phyloP scores from a whole-genome alignment of 2,329 filamentous ascomycete genomes.

The Ophiostoma angusticollis region DNA sequence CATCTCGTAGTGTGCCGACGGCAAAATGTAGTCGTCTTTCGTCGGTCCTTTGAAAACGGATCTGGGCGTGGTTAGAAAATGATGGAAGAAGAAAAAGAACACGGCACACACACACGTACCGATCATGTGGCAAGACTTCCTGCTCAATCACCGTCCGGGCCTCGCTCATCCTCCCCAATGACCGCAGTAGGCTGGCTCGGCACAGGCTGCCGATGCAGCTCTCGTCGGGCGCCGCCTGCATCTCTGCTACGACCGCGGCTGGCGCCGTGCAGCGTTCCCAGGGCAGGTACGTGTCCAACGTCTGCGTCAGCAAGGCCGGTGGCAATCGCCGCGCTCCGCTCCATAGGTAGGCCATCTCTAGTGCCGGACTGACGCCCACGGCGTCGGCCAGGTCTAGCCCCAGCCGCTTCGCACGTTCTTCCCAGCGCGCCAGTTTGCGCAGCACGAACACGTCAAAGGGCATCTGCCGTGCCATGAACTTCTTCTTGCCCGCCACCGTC shows the following conservation, averaged over 20 bases:
- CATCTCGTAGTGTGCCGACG: constrained; percentile 76
- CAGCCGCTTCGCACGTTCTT: constrained; percentile 56
- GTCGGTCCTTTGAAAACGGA: constrained; percentile 42
- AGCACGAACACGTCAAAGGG: constrained; percentile 80
- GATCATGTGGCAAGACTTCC: constrained; percentile 52
- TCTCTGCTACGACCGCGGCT: constrained; percentile 28
- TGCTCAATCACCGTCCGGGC: constrained; percentile 53
- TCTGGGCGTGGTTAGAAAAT: constrained; percentile 22
- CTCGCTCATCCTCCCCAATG: constrained; percentile 47
- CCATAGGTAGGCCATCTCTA: constrained; percentile 94
- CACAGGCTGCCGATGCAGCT: constrained; percentile 53
- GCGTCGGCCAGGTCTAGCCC: constrained; percentile 63
- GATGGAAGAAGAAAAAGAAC: not conserved
- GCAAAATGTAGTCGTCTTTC: constrained; percentile 57
- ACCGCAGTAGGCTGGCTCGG: constrained; percentile 51
- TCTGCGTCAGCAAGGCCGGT: constrained; percentile 47
- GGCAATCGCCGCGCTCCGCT: constrained; percentile 77
- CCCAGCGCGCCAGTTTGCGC: constrained; percentile 81
- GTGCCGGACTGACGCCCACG: constrained; percentile 63
- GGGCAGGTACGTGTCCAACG: constrained; percentile 42
- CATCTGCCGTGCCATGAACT: constrained; percentile 77
- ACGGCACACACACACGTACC: constrained; percentile 28
- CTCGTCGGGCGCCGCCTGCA: constrained; percentile 45
- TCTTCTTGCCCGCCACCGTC: constrained; percentile 67
- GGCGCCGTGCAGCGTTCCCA: constrained; percentile 49